A percentile compares a stretch with the other conserved stretches of the same genome.
These are phyloP conservation scores for Xylogone sp. DNA, from an alignment of 2,329 filamentous ascomycete species.

Conservation along the genomic window DNA sequence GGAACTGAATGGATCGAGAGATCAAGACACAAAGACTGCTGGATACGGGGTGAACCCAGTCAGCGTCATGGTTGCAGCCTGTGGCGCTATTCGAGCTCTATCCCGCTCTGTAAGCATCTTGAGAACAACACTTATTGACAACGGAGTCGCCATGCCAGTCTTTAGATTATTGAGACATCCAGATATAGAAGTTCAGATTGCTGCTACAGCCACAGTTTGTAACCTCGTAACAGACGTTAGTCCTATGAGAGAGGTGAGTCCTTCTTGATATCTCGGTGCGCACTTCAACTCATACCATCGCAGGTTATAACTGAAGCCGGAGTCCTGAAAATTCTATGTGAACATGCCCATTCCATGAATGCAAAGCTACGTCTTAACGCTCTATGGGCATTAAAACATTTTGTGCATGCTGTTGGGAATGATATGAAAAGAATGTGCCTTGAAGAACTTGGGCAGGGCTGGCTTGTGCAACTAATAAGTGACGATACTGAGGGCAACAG, in stretches of 20 bases:
- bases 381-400: conserved; percentile 90
- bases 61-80: conserved; percentile 78
- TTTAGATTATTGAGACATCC: conserved; percentile 71
- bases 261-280: background rate
- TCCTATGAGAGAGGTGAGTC: conserved; percentile 78
- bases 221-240: conserved; percentile 88
- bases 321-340: conserved; percentile 72
- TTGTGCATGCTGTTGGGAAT: conserved; percentile 69
- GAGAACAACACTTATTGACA: conserved; percentile 82
- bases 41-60: conserved; percentile 71
- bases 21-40: conserved; percentile 10
- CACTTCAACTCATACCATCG: conserved; percentile 4
- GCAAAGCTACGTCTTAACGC: conserved; percentile 79
- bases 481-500: conserved; percentile 51
- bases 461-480: conserved; percentile 76
- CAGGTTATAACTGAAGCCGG: conserved; percentile 71
- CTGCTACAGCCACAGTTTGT: conserved; percentile 77
- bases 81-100: conserved; percentile 74
- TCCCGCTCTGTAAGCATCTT: conserved; percentile 82
- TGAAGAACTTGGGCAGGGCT: conserved; percentile 71
- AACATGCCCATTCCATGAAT: conserved; percentile 78
- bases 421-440: conserved; percentile 74
- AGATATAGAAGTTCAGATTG: conserved; percentile 77
- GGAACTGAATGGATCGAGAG: conserved; percentile 15
- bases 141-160: conserved; percentile 73